These are phyloP conservation scores for Echinosphaeria canescens DNA, from an alignment of 2,329 filamentous ascomycete genomes.

Conservation along the genomic window DNA sequence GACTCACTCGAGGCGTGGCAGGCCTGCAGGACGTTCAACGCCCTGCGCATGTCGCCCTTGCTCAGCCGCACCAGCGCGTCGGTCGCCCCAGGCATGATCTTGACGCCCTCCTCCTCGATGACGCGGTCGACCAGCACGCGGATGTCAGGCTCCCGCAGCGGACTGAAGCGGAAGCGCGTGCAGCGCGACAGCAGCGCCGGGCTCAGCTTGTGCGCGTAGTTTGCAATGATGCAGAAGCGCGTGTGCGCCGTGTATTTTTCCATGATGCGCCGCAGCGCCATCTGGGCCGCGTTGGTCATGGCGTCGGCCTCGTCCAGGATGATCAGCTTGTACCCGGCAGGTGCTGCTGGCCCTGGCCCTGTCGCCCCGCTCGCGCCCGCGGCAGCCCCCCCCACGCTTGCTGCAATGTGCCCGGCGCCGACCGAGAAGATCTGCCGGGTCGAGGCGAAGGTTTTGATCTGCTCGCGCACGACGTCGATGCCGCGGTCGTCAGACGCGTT, in stretches of 20 bases:
- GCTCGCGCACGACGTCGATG: conserved; percentile 93
- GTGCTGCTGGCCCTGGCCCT: too few species aligned
- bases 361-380: conserved; percentile 19
- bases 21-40: conserved; percentile 87
- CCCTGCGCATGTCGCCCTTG: conserved; percentile 90
- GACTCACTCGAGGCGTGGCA: conserved; percentile 91
- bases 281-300: conserved; percentile 97
- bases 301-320: conserved; percentile 98
- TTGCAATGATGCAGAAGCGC: conserved; percentile 94
- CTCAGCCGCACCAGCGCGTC: conserved; percentile 71
- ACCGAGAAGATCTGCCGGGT: conserved; percentile 99
- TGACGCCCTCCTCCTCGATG: conserved; percentile 66
- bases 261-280: conserved; percentile 94
- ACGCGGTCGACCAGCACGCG: conserved; percentile 72
- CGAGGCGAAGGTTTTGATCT: conserved; percentile 98
- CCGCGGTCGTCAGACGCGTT: conserved; percentile 95
- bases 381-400: conserved; percentile 17
- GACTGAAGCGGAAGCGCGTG: conserved; percentile 87
- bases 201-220: conserved; percentile 95
- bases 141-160: conserved; percentile 77
- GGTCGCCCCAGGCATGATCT: conserved; percentile 60
- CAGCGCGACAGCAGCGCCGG: conserved; percentile 83
- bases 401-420: too few species aligned
- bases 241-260: conserved; percentile 98
- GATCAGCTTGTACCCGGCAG: conserved; percentile 74